Evolutionary conservation across 306 rosid species (phyloP), one percentile per base, ranked within the genome.

Genomic region (Pterocarpus macrocarpus): DNA sequence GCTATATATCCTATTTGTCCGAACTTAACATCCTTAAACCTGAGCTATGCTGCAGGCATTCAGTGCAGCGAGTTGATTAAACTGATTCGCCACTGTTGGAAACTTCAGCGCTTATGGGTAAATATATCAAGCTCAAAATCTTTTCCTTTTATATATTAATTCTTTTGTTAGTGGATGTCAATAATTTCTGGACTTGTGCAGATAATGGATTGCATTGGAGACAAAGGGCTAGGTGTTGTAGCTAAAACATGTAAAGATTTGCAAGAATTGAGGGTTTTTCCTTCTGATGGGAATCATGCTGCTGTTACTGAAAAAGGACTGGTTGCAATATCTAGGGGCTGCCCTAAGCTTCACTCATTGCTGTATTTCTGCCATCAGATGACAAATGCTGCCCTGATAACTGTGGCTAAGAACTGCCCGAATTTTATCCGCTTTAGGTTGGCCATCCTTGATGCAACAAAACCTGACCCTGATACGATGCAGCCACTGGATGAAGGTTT

Each of bases 401-500:
- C 95, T 0, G 97, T 95, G 22, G 99, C 98, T 0, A 95, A 90
- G 82, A 93, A 93, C 90, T 90, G 97, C 77, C 97, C 99, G 0
- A 95, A 93, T 75, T 91, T 95, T 28, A 91, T 90, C 74, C 94
- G 95, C 56, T 93, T 95, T 69, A 87, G 99, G 87, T 17, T 95
- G 79, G 88, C 93, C 56, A 91, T 83, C 84, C 94, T 93, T 3
- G 93, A 95, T 36, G 91, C 99, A 35, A 76, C 73, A 1, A 93
- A 82, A 82, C 90, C 97, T 0, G 98, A 95, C 79, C 77, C 96
- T 14, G 89, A 82, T 55, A 95, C 98, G 5, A 36, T 53, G 85
- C 80, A 86, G 87, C 94, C 99, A 16, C 81, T 95, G 52, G 99
- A 95, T 82, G 98, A 93, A 84, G 99, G 99, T 65, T 95, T 95